Percentiles rank a stretch among this genome's conserved stretches.
Evolutionary conservation across 768 basidiomycete species (phyloP).

Genomic region (Candolleomyces aberdarensis): DNA sequence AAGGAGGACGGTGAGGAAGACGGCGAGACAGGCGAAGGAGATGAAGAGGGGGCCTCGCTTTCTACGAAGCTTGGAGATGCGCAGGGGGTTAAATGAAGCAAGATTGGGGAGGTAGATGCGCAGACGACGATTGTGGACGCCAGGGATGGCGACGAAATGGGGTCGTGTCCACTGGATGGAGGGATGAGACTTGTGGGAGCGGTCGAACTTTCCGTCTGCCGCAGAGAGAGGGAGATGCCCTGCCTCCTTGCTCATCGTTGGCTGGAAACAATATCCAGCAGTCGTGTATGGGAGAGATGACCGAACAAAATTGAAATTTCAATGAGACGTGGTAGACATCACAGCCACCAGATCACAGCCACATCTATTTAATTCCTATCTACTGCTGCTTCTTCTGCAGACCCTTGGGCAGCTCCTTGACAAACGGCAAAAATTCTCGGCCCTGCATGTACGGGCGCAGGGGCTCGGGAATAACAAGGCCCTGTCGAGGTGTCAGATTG

Average conservation of each 20-base stretch:
- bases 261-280: neutral
- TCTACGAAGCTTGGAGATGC: constrained; percentile 46
- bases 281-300: neutral
- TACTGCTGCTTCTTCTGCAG: constrained; percentile 68
- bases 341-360: neutral
- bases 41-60: constrained; percentile 55
- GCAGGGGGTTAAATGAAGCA: constrained; percentile 40
- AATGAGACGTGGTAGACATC: neutral
- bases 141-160: constrained; percentile 56
- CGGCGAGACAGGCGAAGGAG: constrained; percentile 46
- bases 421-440: constrained; percentile 82
- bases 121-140: constrained; percentile 53
- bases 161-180: constrained; percentile 48
- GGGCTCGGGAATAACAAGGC: constrained; percentile 84
- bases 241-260: constrained; percentile 12
- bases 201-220: constrained; percentile 37
- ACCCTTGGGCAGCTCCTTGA: constrained; percentile 76
- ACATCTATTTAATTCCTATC: constrained; percentile 3
- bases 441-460: constrained; percentile 96
- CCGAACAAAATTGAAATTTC: neutral
- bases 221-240: constrained; percentile 40
- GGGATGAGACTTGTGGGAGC: constrained; percentile 29
- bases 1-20: constrained; percentile 47
- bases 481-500: constrained; percentile 44
- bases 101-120: constrained; percentile 58